Conservation (phyloP, 768 basidiomycete genomes). For the Trametes sanguinea region DNA sequence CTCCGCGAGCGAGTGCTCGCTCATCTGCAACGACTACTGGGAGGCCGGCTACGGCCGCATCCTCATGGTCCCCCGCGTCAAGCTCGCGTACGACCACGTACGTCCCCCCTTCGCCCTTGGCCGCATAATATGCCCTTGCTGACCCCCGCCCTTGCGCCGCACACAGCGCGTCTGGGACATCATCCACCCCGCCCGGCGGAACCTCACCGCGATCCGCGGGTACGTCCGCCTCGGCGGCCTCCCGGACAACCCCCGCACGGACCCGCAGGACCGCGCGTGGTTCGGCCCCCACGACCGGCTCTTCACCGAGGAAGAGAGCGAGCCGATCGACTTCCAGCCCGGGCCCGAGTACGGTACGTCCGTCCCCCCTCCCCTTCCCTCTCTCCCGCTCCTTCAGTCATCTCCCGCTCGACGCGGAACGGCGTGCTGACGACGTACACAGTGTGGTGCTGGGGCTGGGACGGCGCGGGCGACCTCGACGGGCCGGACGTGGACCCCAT, state of each 20-base stretch:
- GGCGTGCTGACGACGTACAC: slow-evolving; percentile 6
- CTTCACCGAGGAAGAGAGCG: slow-evolving; percentile 86
- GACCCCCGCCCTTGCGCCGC: background rate
- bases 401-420: background rate
- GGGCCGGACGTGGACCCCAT: slow-evolving; percentile 98
- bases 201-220: slow-evolving; percentile 93
- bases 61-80: slow-evolving; percentile 96
- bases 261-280: slow-evolving; percentile 98
- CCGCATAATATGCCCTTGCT: background rate
- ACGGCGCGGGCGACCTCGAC: slow-evolving; percentile 96
- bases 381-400: background rate
- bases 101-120: slow-evolving; percentile 27
- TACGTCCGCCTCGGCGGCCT: slow-evolving; percentile 95
- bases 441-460: slow-evolving; percentile 99
- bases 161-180: slow-evolving; percentile 89
- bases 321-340: slow-evolving; percentile 70
- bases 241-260: slow-evolving; percentile 93
- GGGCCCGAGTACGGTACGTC: slow-evolving; percentile 87
- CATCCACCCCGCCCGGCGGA: slow-evolving; percentile 87
- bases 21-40: slow-evolving; percentile 99
- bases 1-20: slow-evolving; percentile 91
- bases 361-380: background rate
- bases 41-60: slow-evolving; percentile 93
- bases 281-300: slow-evolving; percentile 96
- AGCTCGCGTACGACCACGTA: slow-evolving; percentile 92